These are phyloP conservation scores for Podospora pseudopauciseta DNA, from an alignment of 495 filamentous ascomycete genomes.

Conservation along the genomic window DNA sequence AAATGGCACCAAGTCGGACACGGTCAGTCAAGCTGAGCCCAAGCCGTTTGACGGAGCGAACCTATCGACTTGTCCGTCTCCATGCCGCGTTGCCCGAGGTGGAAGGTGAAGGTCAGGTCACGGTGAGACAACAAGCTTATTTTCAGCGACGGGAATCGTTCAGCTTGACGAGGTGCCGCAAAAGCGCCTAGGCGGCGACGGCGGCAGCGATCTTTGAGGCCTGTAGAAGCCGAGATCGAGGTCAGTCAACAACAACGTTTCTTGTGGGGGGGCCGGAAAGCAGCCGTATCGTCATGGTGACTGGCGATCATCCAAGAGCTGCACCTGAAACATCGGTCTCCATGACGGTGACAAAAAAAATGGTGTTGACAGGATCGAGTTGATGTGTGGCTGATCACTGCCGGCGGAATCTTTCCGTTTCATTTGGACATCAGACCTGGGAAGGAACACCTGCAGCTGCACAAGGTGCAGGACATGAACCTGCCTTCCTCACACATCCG, in stretches of 20 bases:
- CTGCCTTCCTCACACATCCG: background rate
- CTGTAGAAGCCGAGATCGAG: background rate
- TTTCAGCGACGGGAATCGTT: background rate
- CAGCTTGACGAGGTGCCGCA: background rate
- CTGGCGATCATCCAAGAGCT: background rate
- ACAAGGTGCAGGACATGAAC: background rate
- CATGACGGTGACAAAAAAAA: background rate
- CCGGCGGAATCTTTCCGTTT: background rate
- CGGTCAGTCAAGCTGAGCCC: background rate
- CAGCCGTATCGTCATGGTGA: background rate
- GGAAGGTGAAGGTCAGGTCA: background rate
- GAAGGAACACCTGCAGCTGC: background rate
- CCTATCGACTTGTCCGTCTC: background rate
- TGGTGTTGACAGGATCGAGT: background rate
- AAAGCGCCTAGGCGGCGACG: background rate
- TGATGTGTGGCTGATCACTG: background rate
- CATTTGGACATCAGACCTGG: background rate
- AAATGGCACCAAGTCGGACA: background rate
- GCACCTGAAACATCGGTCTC: background rate
- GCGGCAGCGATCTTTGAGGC: too few species aligned
- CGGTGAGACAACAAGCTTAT: background rate
- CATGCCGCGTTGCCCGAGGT: background rate
- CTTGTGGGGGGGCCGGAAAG: background rate
- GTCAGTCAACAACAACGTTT: background rate
- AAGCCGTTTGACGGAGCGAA: background rate